These are phyloP conservation scores for Fragaria iinumae DNA, from an alignment of 306 rosid species.

Conservation along the genomic window DNA sequence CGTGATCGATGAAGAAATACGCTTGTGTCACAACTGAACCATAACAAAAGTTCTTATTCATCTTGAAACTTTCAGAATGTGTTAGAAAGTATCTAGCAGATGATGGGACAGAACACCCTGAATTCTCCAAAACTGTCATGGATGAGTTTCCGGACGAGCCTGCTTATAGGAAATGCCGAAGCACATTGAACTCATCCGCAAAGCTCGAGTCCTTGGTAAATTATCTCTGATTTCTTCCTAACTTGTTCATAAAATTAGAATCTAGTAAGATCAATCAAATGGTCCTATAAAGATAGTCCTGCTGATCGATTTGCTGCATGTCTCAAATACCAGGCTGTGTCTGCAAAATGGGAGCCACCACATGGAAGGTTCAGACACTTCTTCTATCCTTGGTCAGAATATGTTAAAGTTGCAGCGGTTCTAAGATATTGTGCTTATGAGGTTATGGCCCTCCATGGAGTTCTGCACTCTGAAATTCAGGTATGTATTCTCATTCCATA, in stretches of 20 bases:
- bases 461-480: slow-evolving; percentile 76
- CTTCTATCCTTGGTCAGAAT: slow-evolving; percentile 70
- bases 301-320: slow-evolving; percentile 2
- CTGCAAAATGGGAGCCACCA: slow-evolving; percentile 91
- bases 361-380: slow-evolving; percentile 71
- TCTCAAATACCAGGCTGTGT: slow-evolving; percentile 42
- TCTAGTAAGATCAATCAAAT: not conserved
- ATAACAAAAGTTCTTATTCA: too few relatives aligned
- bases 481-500: slow-evolving; percentile 24
- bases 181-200: slow-evolving; percentile 61
- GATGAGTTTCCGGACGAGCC: slow-evolving; percentile 68
- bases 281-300: not conserved
- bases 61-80: slow-evolving; percentile 41
- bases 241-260: not conserved
- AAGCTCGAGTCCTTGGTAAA: slow-evolving; percentile 56
- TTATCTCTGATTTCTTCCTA: slow-evolving; percentile 4
- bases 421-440: slow-evolving; percentile 64
- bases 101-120: slow-evolving; percentile 41
- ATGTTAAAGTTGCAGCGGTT: slow-evolving; percentile 65
- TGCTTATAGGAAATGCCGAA: slow-evolving; percentile 55
- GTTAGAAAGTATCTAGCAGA: slow-evolving; percentile 60
- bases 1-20: not conserved
- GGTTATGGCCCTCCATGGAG: slow-evolving; percentile 78
- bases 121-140: slow-evolving; percentile 37
- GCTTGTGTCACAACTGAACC: too few relatives aligned